Percentiles rank a stretch among this genome's conserved stretches.
These are phyloP conservation scores for Salix viminalis DNA, from an alignment of 345 rosid species.

Conservation along the genomic window DNA sequence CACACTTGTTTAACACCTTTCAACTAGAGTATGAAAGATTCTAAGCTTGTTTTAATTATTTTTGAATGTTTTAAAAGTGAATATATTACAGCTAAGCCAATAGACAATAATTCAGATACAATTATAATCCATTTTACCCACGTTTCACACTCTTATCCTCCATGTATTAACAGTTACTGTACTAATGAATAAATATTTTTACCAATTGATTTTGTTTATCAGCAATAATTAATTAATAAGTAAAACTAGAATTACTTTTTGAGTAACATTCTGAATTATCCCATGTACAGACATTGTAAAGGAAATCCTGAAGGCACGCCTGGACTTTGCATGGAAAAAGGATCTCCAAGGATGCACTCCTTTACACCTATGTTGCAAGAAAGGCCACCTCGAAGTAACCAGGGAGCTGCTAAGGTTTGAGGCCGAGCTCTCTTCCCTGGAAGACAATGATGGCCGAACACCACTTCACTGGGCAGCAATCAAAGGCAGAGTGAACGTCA, in stretches of 20 bases:
- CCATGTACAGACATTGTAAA: conserved; percentile 31
- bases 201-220: too few relatives aligned
- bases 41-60: too few relatives aligned
- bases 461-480: conserved; percentile 50
- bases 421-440: conserved; percentile 25
- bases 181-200: too few relatives aligned
- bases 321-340: conserved; percentile 35
- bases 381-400: conserved; percentile 44
- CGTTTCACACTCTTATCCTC: too few relatives aligned
- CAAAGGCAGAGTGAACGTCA: conserved; percentile 43
- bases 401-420: conserved; percentile 39
- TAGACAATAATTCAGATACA: too few relatives aligned
- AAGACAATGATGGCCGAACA: conserved; percentile 41
- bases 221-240: too few relatives aligned
- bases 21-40: too few relatives aligned
- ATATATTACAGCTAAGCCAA: too few relatives aligned
- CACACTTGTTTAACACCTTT: too few relatives aligned
- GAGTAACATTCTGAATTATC: not conserved
- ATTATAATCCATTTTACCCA: too few relatives aligned
- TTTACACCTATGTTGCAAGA: conserved; percentile 44
- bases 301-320: conserved; percentile 29
- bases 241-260: not conserved
- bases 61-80: too few relatives aligned
- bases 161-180: too few relatives aligned
- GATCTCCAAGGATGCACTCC: conserved; percentile 35